Base-by-base conservation (phyloP, 441 rosid species). In the Flueggea neowawraea region DNA sequence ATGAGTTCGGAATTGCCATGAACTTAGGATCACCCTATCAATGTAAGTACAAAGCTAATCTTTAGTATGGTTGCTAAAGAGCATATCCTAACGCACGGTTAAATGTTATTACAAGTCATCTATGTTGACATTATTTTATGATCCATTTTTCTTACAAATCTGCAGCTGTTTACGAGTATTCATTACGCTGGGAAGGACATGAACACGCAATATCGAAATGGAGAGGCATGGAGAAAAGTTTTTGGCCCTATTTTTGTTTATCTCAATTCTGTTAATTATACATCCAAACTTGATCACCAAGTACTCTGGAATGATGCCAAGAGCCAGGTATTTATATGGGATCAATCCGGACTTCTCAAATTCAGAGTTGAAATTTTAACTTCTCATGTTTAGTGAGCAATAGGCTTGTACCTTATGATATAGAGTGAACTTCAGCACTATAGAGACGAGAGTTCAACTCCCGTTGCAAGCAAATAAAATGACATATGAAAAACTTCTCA, bases 141-240 rank as follows among this genome's bases (percentile, higher is more conserved):
- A 36, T 36, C 41, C 41, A 47, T 47, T 47, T 47, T 9, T 4
- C 50, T 43, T 47, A 2, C 50, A 47, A 3, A 4, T 47, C 5
- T 1, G 39, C 64, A 89, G 96, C 83, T 83, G 83, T 89, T 89
- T 55, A 81, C 80, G 2, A 85, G 88, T 62, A 75, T 78, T 0
- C 96, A 89, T 78, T 86, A 87, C 11, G 81, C 74, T 2, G 95
- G 95, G 32, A 74, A 61, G 53, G 96, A 80, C 2, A 59, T 85
- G 61, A 69, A 73, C 41, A 77, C 76, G 47, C 52, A 41, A 6
- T 87, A 70, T 47, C 16, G 66, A 52, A 66, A 75, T 61, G 91
- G 94, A 58, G 85, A 83, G 73, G 60, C 88, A 8, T 89, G 94
- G 96, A 87, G 78, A 73, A 89, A 87, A 57, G 96, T 84, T 3